These are phyloP conservation scores for Microdochium trichocladiopsis DNA, from an alignment of 2,329 filamentous ascomycete genomes.

Conservation along the genomic window DNA sequence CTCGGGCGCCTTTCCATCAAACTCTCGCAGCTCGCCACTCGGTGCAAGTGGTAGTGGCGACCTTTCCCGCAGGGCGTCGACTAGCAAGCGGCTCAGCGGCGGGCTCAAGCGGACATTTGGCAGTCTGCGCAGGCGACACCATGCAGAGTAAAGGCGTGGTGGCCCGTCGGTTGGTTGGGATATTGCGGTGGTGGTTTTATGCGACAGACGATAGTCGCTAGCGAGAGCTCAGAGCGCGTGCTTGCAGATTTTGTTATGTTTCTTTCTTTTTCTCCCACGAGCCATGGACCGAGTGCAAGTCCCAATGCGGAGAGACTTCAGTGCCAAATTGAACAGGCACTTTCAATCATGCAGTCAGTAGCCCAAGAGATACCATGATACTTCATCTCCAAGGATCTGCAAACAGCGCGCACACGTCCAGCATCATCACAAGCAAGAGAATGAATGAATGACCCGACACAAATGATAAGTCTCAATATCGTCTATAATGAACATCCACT, in stretches of 20 bases:
- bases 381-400: no score
- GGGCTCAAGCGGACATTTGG: slow-evolving; percentile 19
- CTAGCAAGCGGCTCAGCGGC: slow-evolving; percentile 37
- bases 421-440: no score
- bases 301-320: no score
- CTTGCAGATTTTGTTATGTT: not conserved
- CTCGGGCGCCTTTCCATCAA: slow-evolving; percentile 11
- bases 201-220: not conserved
- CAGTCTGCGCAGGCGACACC: slow-evolving; percentile 17
- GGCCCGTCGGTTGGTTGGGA: not conserved
- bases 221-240: not conserved
- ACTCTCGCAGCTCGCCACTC: slow-evolving; percentile 8
- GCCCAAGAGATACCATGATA: no score
- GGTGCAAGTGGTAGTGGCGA: slow-evolving; percentile 8
- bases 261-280: not conserved
- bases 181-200: not conserved
- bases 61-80: slow-evolving; percentile 30
- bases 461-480: no score
- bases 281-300: not conserved
- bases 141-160: not conserved
- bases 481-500: no score
- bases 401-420: no score
- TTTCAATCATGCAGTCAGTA: no score
- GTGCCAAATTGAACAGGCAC: no score
- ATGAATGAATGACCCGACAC: no score